These are phyloP conservation scores for Calocybe cyanea DNA, from an alignment of 768 basidiomycete species.

Conservation along the genomic window DNA sequence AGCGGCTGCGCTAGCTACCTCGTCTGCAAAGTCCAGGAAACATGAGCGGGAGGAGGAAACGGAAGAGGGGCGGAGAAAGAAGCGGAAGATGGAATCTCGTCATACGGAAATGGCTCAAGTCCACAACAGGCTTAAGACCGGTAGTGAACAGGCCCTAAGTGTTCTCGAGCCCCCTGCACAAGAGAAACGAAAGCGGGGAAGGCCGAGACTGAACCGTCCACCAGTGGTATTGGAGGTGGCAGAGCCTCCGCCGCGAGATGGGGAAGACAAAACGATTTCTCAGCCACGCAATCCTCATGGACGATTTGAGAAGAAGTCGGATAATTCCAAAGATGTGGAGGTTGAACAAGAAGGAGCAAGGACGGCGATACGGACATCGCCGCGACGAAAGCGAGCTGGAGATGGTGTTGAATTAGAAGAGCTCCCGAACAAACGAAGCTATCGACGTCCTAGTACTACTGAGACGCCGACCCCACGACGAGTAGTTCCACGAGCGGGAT, in stretches of 20 bases:
- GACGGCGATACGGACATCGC: constrained; percentile 11
- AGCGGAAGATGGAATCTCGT: constrained; percentile 41
- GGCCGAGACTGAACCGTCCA: constrained; percentile 32
- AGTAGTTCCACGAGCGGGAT: constrained; percentile 37
- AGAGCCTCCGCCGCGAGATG: neutral
- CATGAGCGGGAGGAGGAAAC: constrained; percentile 26
- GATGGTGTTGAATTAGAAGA: constrained; percentile 30
- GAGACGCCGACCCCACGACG: constrained; percentile 25
- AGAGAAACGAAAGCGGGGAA: constrained; percentile 38
- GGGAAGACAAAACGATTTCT: constrained; percentile 26
- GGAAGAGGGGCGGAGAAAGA: constrained; percentile 42
- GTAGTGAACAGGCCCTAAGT: constrained; percentile 14
- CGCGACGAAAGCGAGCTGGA: constrained; percentile 27
- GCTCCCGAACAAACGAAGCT: constrained; percentile 28
- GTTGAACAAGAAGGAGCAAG: constrained; percentile 18
- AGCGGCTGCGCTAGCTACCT: constrained; percentile 28
- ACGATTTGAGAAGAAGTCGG: constrained; percentile 61
- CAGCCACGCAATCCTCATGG: constrained; percentile 66
- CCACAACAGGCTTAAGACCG: constrained; percentile 20
- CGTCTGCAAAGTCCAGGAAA: constrained; percentile 25
- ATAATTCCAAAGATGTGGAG: constrained; percentile 35
- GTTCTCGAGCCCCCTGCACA: constrained; percentile 8
- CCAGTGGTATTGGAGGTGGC: constrained; percentile 17
- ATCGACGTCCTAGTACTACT: constrained; percentile 18
- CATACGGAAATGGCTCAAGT: constrained; percentile 26